Evolutionary conservation across 345 rosid genomes (phyloP), one percentile per base, ranked within the genome.

Genomic region (Zanthoxylum bungeanum): DNA sequence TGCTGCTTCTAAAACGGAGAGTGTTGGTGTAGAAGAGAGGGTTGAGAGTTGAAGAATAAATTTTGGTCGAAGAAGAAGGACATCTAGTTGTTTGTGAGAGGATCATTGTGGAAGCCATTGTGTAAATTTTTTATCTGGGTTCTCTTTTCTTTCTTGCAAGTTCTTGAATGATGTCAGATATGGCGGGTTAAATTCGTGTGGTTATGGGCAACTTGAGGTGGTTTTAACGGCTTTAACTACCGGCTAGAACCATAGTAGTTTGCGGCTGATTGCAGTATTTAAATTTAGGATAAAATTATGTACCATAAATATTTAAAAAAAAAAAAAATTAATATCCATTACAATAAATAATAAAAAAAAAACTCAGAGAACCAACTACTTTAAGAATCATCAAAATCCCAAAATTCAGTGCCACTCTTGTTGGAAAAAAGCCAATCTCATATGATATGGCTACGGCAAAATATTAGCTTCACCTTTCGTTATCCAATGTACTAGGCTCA

Each of bases 141-240:
- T 60, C 71, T 19, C 36, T n/a, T 24, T 37, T 21, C 47, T 12
- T n/a, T 36, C 22, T 1, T 9, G 30, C 24, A 11, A 1, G 50
- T 7, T 25, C 50, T 61, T 25, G 51, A 25, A 11, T 37, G 73
- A 37, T 36, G 52, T 34, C 52, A 14, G 36, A 25, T 27, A 44
- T 61, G 60, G 70, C 75, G 66, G 67, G 71, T 64, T 57, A 28
- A 60, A 34, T 64, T 75, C 53, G 61, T 76, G 75, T 70, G 79
- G 79, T 21, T 64, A 34, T 11, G 34, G 71, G 27, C 53, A 16
- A 22, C 33, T 56, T 24, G 9, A 2, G 44, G 9, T 37, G 8
- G 27, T 44, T 46, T 16, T 5, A 74, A 59, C 68, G 25, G 68
- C 67, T 50, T 34, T 42, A 42, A 65, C 14, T 36, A 25, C 51